Evolutionary conservation across 139 green algal genomes (phyloP).

Genomic region (Ostreobium quekettii): DNA sequence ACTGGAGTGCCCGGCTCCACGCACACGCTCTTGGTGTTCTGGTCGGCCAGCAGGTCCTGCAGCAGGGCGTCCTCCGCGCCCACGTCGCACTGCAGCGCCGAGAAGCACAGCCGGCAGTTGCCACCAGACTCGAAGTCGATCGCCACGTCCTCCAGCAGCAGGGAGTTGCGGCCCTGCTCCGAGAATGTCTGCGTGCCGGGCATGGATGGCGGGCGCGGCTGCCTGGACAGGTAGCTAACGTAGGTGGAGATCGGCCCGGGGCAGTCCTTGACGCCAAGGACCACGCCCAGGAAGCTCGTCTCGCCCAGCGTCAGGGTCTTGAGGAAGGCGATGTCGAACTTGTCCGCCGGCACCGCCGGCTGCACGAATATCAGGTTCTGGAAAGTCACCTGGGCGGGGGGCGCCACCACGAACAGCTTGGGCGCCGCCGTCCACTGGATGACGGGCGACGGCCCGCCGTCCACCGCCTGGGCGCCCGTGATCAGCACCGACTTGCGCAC

Average conservation of each 20-base stretch:
- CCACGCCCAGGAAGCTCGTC: neutral
- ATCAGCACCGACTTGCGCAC: constrained; percentile 5
- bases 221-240: neutral
- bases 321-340: constrained; percentile 3
- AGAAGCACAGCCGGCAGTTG: neutral
- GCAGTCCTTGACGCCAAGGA: constrained; percentile 4
- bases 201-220: neutral
- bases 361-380: constrained; percentile 5
- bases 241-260: neutral
- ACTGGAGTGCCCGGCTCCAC: neutral
- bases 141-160: constrained; percentile 3
- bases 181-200: neutral
- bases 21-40: neutral
- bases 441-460: neutral
- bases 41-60: neutral
- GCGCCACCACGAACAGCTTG: constrained; percentile 2
- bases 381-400: neutral
- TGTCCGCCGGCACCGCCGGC: neutral
- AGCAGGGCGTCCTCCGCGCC: neutral
- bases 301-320: neutral
- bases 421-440: neutral
- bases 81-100: neutral
- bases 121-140: neutral
- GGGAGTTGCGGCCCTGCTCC: neutral
- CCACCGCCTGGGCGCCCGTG: neutral